phyloP scores from a whole-genome alignment of 441 rosid species.

The Theobroma grandiflorum region DNA sequence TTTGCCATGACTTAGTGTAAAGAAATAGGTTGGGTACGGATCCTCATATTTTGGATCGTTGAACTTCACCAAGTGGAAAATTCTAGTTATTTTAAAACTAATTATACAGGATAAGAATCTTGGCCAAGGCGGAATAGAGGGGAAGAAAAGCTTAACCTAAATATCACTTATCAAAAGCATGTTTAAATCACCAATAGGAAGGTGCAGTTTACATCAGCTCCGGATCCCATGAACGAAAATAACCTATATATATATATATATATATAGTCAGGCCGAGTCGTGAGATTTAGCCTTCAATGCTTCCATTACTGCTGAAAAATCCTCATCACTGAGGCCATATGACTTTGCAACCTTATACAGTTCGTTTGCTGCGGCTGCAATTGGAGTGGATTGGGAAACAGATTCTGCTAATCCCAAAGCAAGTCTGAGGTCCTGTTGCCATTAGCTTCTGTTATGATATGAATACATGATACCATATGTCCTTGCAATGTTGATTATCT shows the following conservation, averaged over 20 bases:
- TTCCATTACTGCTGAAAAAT: conserved; percentile 92
- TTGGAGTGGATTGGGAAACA: conserved; percentile 84
- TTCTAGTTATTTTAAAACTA: background rate
- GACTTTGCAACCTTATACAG: conserved; percentile 88
- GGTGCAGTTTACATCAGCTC: background rate
- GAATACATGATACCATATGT: background rate
- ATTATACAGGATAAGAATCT: background rate
- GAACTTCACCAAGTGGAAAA: background rate
- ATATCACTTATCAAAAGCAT: background rate
- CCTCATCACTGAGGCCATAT: conserved; percentile 79
- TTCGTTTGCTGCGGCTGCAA: conserved; percentile 92
- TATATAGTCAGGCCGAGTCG: conserved; percentile 17
- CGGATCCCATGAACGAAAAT: background rate
- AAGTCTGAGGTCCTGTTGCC: conserved; percentile 81
- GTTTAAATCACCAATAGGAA: background rate
- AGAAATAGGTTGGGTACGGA: background rate
- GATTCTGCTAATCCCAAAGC: conserved; percentile 91
- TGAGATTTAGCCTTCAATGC: conserved; percentile 66
- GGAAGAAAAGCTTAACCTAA: background rate
- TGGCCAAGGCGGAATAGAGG: background rate
- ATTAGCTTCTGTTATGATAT: conserved; percentile 22
- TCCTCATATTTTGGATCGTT: background rate
- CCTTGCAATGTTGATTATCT: background rate
- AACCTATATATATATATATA: background rate
- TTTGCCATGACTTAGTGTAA: too few relatives aligned